phyloP scores from a whole-genome alignment of 306 rosid species.

The Argentina anserina region DNA sequence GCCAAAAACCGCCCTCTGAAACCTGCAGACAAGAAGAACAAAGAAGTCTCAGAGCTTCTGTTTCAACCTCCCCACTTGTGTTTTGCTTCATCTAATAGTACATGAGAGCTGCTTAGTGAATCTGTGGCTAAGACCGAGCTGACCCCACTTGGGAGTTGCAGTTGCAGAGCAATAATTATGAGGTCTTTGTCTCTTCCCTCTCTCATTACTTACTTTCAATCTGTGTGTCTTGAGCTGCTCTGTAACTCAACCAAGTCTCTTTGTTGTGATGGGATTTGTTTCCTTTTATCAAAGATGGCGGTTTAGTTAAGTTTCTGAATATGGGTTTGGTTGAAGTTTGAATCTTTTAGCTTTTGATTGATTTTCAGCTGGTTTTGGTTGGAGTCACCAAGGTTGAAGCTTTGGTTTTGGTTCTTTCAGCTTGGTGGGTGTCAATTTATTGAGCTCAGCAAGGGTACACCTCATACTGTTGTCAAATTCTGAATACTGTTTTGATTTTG shows the following conservation, averaged over 20 bases:
- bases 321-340: slow-evolving; percentile 23
- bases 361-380: slow-evolving; percentile 15
- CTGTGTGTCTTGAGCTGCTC: slow-evolving; percentile 18
- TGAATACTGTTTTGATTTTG: background rate
- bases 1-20: slow-evolving; percentile 8
- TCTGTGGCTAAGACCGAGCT: slow-evolving; percentile 23
- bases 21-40: slow-evolving; percentile 8
- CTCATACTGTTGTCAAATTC: slow-evolving; percentile 19
- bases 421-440: slow-evolving; percentile 18
- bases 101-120: slow-evolving; percentile 16
- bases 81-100: slow-evolving; percentile 6
- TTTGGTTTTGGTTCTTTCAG: slow-evolving; percentile 12
- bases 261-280: slow-evolving; percentile 6
- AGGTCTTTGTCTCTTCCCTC: slow-evolving; percentile 24
- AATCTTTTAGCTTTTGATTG: background rate
- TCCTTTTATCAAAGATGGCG: background rate
- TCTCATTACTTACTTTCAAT: background rate
- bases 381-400: background rate
- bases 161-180: slow-evolving; percentile 26
- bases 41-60: slow-evolving; percentile 9
- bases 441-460: background rate
- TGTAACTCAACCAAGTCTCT: slow-evolving; percentile 13
- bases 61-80: slow-evolving; percentile 23
- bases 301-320: slow-evolving; percentile 9
- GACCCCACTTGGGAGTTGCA: slow-evolving; percentile 35